A percentile compares a stretch with the other conserved stretches of the same genome.
phyloP scores from a whole-genome alignment of 148 eudicot genomes.

The Chenopodium berlandieri region DNA sequence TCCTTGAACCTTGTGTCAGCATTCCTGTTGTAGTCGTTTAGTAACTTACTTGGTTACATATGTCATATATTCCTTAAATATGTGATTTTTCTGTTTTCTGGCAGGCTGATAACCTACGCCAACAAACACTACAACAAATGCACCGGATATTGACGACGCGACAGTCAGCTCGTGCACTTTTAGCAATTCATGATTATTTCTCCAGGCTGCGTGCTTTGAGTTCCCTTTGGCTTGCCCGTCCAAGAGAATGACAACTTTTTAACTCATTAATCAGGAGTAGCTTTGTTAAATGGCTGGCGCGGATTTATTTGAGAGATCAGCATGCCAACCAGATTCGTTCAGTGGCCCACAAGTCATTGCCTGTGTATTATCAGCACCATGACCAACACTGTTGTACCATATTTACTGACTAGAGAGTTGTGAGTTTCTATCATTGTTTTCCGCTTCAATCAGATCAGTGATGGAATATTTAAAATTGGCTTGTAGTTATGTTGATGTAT shows the following conservation, averaged over 20 bases:
- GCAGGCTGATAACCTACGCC: slow-evolving; percentile 52
- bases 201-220: slow-evolving; percentile 53
- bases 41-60: neutral
- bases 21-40: neutral
- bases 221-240: slow-evolving; percentile 56
- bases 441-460: slow-evolving; percentile 5
- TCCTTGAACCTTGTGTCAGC: neutral
- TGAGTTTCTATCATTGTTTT: slow-evolving; percentile 9
- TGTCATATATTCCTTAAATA: neutral
- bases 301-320: slow-evolving; percentile 2
- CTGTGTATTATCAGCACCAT: slow-evolving; percentile 18
- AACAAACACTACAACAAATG: slow-evolving; percentile 55
- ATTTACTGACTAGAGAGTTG: slow-evolving; percentile 6
- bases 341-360: neutral
- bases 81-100: neutral
- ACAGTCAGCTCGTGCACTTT: slow-evolving; percentile 53
- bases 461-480: slow-evolving; percentile 7
- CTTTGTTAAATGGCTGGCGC: slow-evolving; percentile 20
- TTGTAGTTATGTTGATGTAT: slow-evolving; percentile 15
- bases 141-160: slow-evolving; percentile 43
- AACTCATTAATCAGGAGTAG: slow-evolving; percentile 22
- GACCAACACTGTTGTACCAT: slow-evolving; percentile 8
- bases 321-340: slow-evolving; percentile 12
- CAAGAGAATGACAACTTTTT: slow-evolving; percentile 36
- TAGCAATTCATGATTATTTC: slow-evolving; percentile 51